Percentiles rank a stretch among this genome's conserved stretches.
Evolutionary conservation across 2,329 filamentous ascomycete species (phyloP).

Genomic region (Trichoderma koningiopsis): DNA sequence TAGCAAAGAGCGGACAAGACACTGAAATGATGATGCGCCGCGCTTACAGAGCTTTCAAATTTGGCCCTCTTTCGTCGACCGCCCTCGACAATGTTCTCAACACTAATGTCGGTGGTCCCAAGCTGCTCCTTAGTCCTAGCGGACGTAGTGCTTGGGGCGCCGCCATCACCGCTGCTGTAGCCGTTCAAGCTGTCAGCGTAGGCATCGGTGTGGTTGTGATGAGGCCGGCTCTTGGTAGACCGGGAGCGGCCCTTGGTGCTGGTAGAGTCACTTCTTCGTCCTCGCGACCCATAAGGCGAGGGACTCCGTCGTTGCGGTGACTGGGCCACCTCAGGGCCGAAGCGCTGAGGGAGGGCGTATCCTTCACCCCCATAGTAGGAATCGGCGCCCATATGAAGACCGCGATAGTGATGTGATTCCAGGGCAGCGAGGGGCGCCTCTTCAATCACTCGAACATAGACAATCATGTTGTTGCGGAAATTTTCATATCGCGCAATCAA

Average conservation of each 20-base stretch:
- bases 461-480: slow-evolving; percentile 86
- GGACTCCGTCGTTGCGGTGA: slow-evolving; percentile 77
- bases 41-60: slow-evolving; percentile 91
- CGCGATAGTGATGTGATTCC: slow-evolving; percentile 56
- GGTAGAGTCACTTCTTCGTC: slow-evolving; percentile 76
- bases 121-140: slow-evolving; percentile 82
- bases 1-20: slow-evolving; percentile 35
- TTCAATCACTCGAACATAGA: slow-evolving; percentile 85
- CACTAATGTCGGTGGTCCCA: slow-evolving; percentile 93
- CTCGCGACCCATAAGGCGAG: slow-evolving; percentile 69
- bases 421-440: slow-evolving; percentile 53
- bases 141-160: slow-evolving; percentile 70
- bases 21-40: slow-evolving; percentile 3
- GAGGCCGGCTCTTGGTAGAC: slow-evolving; percentile 65
- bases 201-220: slow-evolving; percentile 57
- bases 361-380: slow-evolving; percentile 57
- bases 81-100: slow-evolving; percentile 97
- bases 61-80: slow-evolving; percentile 93
- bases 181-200: slow-evolving; percentile 68
- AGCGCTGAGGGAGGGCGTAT: slow-evolving; percentile 55
- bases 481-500: slow-evolving; percentile 97
- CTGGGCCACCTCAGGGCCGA: slow-evolving; percentile 64
- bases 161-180: slow-evolving; percentile 87
- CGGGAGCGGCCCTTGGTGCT: slow-evolving; percentile 66
- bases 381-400: slow-evolving; percentile 54